Evolutionary conservation across 2,329 filamentous ascomycete genomes (phyloP).

Genomic region (Talaromyces sp.): DNA sequence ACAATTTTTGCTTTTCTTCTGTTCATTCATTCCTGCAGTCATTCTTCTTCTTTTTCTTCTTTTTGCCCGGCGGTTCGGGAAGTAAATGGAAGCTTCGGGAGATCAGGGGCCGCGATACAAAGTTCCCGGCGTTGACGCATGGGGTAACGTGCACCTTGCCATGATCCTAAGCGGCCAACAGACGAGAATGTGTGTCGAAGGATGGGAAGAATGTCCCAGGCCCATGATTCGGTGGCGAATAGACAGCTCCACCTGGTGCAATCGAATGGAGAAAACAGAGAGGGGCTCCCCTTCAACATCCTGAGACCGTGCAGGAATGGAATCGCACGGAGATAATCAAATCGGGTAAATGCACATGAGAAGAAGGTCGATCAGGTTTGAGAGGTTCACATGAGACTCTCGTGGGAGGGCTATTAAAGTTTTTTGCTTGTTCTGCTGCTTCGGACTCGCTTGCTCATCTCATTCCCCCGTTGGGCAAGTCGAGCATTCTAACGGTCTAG

Average conservation of each 20-base stretch:
- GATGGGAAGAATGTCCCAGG: not conserved
- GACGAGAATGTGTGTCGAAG: not conserved
- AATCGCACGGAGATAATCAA: conserved; percentile 4
- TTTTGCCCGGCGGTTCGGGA: conserved; percentile 3
- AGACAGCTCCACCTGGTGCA: not conserved
- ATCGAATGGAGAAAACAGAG: not conserved
- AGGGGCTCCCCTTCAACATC: too few relatives aligned
- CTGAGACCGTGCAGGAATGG: not conserved
- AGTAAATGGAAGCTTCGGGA: conserved; percentile 13
- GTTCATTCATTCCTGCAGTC: not conserved
- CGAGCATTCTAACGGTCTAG: conserved; percentile 1
- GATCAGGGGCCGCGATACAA: conserved; percentile 4
- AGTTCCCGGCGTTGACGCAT: conserved; percentile 3
- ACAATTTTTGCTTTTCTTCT: too few relatives aligned
- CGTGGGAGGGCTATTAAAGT: not conserved
- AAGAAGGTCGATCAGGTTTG: conserved; percentile 6
- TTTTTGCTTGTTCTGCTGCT: conserved; percentile 4
- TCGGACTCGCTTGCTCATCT: conserved; percentile 7
- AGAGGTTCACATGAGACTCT: conserved; percentile 7
- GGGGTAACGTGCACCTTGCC: conserved; percentile 3
- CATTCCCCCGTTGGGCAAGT: not conserved
- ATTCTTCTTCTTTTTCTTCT: not conserved
- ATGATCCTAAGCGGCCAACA: not conserved
- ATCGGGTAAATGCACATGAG: conserved; percentile 29
- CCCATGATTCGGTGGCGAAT: conserved; percentile 1